These are phyloP conservation scores for Fusarium lateritium DNA, from an alignment of 2,329 filamentous ascomycete genomes.

Conservation along the genomic window DNA sequence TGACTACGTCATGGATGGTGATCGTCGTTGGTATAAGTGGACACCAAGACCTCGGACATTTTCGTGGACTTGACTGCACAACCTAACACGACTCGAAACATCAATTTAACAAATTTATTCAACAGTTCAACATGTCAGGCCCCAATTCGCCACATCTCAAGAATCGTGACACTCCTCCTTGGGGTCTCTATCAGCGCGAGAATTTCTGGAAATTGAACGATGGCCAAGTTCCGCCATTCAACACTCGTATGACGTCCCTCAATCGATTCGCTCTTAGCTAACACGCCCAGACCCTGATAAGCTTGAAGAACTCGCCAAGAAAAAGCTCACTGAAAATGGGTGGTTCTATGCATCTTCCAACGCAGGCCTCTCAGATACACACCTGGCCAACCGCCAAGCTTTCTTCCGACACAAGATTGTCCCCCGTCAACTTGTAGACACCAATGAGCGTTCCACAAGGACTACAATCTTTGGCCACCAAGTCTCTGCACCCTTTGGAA, in stretches of 20 bases:
- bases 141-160: constrained; percentile 6
- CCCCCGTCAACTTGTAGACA: constrained; percentile 15
- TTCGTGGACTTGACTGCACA: too few relatives aligned
- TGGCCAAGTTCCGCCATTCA: constrained; percentile 17
- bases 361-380: constrained; percentile 13
- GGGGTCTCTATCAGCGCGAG: constrained; percentile 21
- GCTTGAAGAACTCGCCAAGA: constrained; percentile 12
- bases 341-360: constrained; percentile 24
- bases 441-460: constrained; percentile 1
- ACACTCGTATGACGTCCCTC: constrained; percentile 8
- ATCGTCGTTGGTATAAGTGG: constrained; percentile 7
- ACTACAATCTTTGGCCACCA: constrained; percentile 2
- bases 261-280: neutral
- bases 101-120: rapidly evolving
- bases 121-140: neutral
- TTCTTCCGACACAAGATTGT: constrained; percentile 24
- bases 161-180: constrained; percentile 10
- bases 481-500: constrained; percentile 21
- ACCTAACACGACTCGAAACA: rapidly evolving
- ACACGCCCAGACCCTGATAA: constrained; percentile 2
- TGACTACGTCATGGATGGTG: constrained; percentile 5
- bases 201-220: constrained; percentile 24
- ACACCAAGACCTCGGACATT: neutral
- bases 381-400: constrained; percentile 16
- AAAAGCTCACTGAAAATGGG: constrained; percentile 16